Base-by-base conservation (phyloP, 1,284 basidiomycete species). In the Agroathelia rolfsii region DNA sequence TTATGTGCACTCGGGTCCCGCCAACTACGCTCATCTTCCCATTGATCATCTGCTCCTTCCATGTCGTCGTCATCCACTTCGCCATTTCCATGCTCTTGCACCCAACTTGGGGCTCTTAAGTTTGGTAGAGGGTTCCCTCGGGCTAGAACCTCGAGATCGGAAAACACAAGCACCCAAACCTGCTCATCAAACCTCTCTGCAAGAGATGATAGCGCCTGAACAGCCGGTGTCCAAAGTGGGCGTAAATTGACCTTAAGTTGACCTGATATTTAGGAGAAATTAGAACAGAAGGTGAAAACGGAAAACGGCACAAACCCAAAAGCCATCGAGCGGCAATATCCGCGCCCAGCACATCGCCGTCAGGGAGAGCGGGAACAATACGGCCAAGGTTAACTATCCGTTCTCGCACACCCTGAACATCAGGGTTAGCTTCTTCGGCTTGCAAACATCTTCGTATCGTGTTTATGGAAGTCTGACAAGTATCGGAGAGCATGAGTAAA, bases 171-270 rank as follows among this genome's bases (percentile, higher is more conserved):
- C 1, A 47, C 38, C 92, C 92, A 95, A 1, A 89, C 71, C 0
- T 67, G 39, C 41, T 86, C 76, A 0, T 72, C 76, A 40, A 77
- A 76, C 13, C 69, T 57, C 20, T 67, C 61, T 0, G 73, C 58
- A 22, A 90, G 52, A 0, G 63, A 57, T 0, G 72, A 66, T 2
- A 96, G 56, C 0, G 83, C 77, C 5, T 69, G 66, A 11, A 76
- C 69, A 2, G 88, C 74, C n/a, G 90, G 81, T 4, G 72, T 69
- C 83, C 90, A 97, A 8, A 94, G 48, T 0, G 93, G 93, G 20
- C 86, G 72, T 28, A 95, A 62, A 52, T 90, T 90, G 44, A 95
- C 82, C 58, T 95, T 95, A 30, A 95, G 62, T 53, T 95, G 90
- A 2, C 81, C 85, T 76, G 42, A 10, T 24, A 23, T 45, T 36